Percentiles rank a stretch among this genome's conserved stretches.
Conservation (phyloP, 495 filamentous ascomycete species). For the Penicillium psychrofluorescens region DNA sequence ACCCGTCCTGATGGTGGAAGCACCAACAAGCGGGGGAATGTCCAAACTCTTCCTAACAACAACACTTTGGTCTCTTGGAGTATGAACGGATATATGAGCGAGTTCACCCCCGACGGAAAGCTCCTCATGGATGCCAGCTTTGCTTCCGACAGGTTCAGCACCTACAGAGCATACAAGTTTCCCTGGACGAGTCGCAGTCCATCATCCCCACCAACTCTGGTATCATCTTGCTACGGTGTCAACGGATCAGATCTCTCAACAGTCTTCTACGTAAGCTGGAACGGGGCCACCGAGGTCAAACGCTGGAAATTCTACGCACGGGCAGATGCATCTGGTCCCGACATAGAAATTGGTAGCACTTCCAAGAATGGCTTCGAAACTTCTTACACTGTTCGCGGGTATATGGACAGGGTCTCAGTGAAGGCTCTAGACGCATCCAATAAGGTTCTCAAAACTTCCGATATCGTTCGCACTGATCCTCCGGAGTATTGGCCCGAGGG, state of each 20-base stretch:
- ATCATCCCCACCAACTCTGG: slow-evolving; percentile 4
- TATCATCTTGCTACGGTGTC: not conserved
- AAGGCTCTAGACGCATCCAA: slow-evolving; percentile 4
- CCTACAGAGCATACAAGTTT: slow-evolving; percentile 14
- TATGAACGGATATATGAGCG: slow-evolving; percentile 35
- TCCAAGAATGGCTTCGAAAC: slow-evolving; percentile 7
- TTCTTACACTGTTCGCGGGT: slow-evolving; percentile 3
- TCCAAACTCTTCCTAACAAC: slow-evolving; percentile 38
- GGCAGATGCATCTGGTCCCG: not conserved
- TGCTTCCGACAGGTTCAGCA: slow-evolving; percentile 2
- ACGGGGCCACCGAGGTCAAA: slow-evolving; percentile 8
- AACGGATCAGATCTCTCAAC: slow-evolving; percentile 6
- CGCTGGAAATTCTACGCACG: slow-evolving; percentile 8
- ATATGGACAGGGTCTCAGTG: slow-evolving; percentile 9
- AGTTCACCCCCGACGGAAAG: slow-evolving; percentile 36
- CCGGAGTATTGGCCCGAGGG: not conserved
- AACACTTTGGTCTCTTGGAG: slow-evolving; percentile 44
- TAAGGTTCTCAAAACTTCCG: not conserved
- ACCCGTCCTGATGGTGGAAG: slow-evolving; percentile 27
- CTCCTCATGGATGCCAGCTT: slow-evolving; percentile 24
- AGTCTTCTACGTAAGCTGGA: slow-evolving; percentile 14
- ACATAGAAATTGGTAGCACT: slow-evolving; percentile 1
- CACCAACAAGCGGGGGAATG: slow-evolving; percentile 43
- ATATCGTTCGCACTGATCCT: not conserved
- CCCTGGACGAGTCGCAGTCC: slow-evolving; percentile 5